phyloP scores from a whole-genome alignment of 352 stramenopile genomes.

The Phytophthora pini region DNA sequence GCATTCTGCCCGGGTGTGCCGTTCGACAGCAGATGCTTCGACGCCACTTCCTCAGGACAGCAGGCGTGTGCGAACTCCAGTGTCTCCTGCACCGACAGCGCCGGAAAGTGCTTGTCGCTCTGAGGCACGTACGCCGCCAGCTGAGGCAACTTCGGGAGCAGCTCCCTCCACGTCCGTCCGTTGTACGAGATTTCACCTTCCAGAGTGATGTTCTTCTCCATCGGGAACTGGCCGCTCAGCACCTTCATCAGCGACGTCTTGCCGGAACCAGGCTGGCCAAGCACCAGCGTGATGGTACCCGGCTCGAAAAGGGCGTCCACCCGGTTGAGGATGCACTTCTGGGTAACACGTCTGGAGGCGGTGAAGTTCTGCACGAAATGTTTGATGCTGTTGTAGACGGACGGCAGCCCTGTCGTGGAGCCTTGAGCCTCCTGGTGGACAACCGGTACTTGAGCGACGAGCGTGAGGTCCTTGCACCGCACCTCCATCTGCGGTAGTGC shows the following conservation, averaged over 20 bases:
- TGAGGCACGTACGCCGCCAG: constrained; percentile 33
- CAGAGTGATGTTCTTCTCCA: constrained; percentile 31
- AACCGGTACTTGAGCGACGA: constrained; percentile 36
- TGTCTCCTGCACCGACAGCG: constrained; percentile 40
- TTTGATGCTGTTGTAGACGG: constrained; percentile 38
- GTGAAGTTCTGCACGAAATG: constrained; percentile 20
- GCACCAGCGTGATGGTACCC: constrained; percentile 43
- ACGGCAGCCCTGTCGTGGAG: constrained; percentile 29
- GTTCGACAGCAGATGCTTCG: constrained; percentile 47
- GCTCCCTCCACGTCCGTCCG: constrained; percentile 14
- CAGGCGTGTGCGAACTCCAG: constrained; percentile 36
- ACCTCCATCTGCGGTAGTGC: constrained; percentile 46
- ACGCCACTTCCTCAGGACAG: constrained; percentile 51
- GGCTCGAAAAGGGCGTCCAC: constrained; percentile 47
- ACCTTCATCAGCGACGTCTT: constrained; percentile 52
- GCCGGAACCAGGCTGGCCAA: constrained; percentile 46
- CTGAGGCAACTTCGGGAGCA: constrained; percentile 26
- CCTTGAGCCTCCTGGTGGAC: constrained; percentile 14
- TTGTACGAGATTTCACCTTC: constrained; percentile 47
- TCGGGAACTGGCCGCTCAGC: constrained; percentile 39
- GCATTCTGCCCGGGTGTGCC: constrained; percentile 25
- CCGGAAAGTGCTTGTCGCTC: constrained; percentile 33
- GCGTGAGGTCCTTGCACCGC: constrained; percentile 43
- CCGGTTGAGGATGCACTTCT: constrained; percentile 35
- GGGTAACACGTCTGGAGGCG: constrained; percentile 4